Evolutionary conservation across 2,329 filamentous ascomycete species (phyloP).

Genomic region (Pseudogymnoascus sp.): DNA sequence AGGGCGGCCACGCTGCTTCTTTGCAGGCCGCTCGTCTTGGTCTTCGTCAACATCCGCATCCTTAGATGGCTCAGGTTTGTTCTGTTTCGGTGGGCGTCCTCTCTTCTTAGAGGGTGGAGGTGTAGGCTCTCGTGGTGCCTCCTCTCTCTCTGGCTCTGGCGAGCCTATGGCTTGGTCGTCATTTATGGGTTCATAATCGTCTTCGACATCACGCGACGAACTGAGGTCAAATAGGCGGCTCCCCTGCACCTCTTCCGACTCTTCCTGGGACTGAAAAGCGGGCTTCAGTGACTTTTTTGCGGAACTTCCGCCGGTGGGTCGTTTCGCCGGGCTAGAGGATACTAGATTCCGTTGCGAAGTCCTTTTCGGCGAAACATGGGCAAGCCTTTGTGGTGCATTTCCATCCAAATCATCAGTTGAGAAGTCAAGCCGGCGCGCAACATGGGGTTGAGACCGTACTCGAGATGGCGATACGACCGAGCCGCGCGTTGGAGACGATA

Average conservation of each 20-base stretch:
- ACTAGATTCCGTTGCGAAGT: conserved; percentile 20
- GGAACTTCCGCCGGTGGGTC: neutral
- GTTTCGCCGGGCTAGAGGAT: neutral
- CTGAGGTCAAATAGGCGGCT: conserved; percentile 1
- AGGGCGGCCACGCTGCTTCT: conserved; percentile 20
- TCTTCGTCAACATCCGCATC: conserved; percentile 30
- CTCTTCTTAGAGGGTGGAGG: conserved; percentile 21
- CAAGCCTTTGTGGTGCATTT: conserved; percentile 10
- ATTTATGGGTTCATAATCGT: neutral
- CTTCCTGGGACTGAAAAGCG: conserved; percentile 1
- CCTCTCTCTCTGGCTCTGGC: neutral
- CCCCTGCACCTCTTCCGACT: neutral
- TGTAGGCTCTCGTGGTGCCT: conserved; percentile 17
- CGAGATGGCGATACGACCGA: conserved; percentile 24
- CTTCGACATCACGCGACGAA: neutral
- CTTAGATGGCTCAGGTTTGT: conserved; percentile 12
- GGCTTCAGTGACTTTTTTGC: neutral
- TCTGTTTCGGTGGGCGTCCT: conserved; percentile 18
- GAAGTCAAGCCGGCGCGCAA: conserved; percentile 30
- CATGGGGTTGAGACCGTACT: conserved; percentile 22
- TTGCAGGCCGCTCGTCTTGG: conserved; percentile 34
- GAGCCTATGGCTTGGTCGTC: neutral
- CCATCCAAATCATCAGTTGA: conserved; percentile 23
- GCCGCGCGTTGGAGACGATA: conserved; percentile 27
- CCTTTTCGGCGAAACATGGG: conserved; percentile 4